Evolutionary conservation across 208 protist species (phyloP), one percentile per base, ranked within the genome.

Genomic region (Trypanosoma melophagium): DNA sequence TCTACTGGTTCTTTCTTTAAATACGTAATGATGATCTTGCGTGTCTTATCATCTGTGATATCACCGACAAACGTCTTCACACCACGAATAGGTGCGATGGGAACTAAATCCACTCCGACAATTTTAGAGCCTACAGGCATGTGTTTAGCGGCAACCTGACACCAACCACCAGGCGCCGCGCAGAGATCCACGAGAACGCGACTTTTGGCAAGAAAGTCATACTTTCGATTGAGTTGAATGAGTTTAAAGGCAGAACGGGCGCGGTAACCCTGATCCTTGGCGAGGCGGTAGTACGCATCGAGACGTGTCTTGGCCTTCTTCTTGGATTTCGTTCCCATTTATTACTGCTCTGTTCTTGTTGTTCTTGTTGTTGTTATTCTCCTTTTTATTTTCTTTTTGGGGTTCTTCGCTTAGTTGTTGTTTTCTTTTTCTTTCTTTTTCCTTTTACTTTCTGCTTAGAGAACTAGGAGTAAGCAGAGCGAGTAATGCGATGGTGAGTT

Each of bases 181-280:
- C 97, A 98, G 53, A 99, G 88, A 92, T 98, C 97, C 7, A 99
- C 79, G 44, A 97, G 66, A 40, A 92, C 87, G 21, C 88, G 80
- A 12, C 97, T 90, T 57, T 90, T 90, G 22, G 78, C 76, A 14
- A 99, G 88, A 74, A 99, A 99, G 72, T 99, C 91, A 75, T 98
- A 99, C 83, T 99, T 99, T 74, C 98, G 93, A 78, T 99, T 99
- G 0, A 99, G 84, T 87, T 99, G 98, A 44, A 99, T 96, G 13
- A 99, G 83, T 84, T 99, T 99, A 92, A 99, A 99, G 19, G 98
- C 96, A 40, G 98, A 97, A 90, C 99, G 97, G 24, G 97, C 93
- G 64, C 98, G 86, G 74, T 97, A 99, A 38, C 99, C 98, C 69
- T 99, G 96, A 58, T 99, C 96, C 91, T 99, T 99, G 40, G 98